These are phyloP conservation scores for Stagonosporopsis vannaccii DNA, from an alignment of 2,329 filamentous ascomycete genomes.

Conservation along the genomic window DNA sequence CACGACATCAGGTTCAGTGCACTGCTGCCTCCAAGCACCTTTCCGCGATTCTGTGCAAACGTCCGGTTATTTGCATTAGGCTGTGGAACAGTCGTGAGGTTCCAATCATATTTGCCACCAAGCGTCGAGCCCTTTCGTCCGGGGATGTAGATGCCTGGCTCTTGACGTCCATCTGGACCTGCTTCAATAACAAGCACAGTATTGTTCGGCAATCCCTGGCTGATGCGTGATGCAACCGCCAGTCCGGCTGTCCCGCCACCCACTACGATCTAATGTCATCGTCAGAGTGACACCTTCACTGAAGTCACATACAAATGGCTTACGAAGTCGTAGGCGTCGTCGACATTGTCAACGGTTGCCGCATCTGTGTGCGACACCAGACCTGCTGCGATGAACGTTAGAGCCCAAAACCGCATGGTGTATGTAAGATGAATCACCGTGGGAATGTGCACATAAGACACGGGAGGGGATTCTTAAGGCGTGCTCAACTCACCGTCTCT, in stretches of 20 bases:
- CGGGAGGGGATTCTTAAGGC: neutral
- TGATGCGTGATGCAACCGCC: slow-evolving; percentile 43
- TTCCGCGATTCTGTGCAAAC: slow-evolving; percentile 55
- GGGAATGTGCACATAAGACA: neutral
- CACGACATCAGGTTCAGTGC: slow-evolving; percentile 53
- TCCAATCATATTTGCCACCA: slow-evolving; percentile 43
- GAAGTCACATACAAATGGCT: neutral
- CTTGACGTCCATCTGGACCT: slow-evolving; percentile 38
- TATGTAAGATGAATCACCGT: neutral
- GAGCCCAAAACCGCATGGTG: slow-evolving; percentile 10
- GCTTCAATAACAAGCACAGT: slow-evolving; percentile 38
- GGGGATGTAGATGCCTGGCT: slow-evolving; percentile 37
- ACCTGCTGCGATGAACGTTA: neutral
- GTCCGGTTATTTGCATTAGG: slow-evolving; percentile 50
- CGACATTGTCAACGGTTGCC: neutral
- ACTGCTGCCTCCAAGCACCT: slow-evolving; percentile 58
- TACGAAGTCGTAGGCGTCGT: slow-evolving; percentile 11
- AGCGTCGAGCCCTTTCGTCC: slow-evolving; percentile 39
- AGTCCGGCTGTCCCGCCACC: slow-evolving; percentile 40
- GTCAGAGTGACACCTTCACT: neutral
- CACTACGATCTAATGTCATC: slow-evolving; percentile 22
- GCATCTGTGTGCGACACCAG: neutral
- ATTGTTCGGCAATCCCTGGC: slow-evolving; percentile 36
- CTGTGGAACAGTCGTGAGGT: slow-evolving; percentile 57
- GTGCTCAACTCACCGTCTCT: neutral